These are phyloP conservation scores for Solidago caesia DNA, from an alignment of 129 eudicot genomes.

Conservation along the genomic window DNA sequence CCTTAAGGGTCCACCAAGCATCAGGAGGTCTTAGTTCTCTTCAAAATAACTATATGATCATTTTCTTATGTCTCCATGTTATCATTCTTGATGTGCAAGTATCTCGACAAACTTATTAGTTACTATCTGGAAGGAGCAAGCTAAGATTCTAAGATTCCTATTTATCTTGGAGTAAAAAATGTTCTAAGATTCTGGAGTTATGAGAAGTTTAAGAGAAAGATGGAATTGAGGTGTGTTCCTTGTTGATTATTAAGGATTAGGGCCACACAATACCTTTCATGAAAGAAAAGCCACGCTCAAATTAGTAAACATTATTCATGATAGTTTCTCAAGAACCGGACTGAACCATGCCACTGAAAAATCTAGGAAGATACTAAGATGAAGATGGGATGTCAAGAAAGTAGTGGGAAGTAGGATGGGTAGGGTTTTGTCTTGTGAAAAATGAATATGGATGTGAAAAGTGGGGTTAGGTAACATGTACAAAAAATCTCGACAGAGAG, in stretches of 20 bases:
- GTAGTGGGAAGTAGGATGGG: no score
- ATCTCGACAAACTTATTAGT: conserved; percentile 11
- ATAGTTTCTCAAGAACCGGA: neutral
- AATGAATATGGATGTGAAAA: no score
- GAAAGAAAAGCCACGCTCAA: neutral
- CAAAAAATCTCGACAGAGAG: no score
- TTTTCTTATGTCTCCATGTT: neutral
- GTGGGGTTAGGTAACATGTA: no score
- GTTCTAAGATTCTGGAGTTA: conserved; percentile 1
- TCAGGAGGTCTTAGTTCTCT: conserved; percentile 56
- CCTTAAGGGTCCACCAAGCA: conserved; percentile 60
- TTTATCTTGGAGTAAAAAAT: neutral
- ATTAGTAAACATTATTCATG: neutral
- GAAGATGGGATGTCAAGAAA: no score
- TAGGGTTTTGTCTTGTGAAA: no score
- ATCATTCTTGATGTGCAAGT: conserved; percentile 3
- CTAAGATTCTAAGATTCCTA: neutral
- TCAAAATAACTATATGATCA: neutral
- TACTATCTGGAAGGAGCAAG: conserved; percentile 4
- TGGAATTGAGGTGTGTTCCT: neutral
- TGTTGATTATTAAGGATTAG: conserved; percentile 1
- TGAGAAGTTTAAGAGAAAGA: neutral
- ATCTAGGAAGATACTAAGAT: no score
- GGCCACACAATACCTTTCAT: no score
- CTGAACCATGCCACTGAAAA: no score